Base-by-base conservation (phyloP, 2,329 filamentous ascomycete species). In the Fusarium pilosicola region DNA sequence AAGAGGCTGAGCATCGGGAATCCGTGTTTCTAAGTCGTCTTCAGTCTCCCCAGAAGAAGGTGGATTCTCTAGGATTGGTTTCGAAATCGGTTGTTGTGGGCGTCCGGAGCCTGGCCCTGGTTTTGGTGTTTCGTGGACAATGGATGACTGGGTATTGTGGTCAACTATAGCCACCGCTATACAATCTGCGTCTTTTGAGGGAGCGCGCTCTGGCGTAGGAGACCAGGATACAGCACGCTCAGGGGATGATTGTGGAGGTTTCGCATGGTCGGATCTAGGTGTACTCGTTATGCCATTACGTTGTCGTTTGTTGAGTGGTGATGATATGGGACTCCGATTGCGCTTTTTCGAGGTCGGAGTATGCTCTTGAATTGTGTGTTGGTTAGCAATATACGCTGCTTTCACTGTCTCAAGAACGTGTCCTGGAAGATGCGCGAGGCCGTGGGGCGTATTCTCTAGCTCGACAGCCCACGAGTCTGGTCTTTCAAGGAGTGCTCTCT, bases 391-490 rank as follows among this genome's bases (percentile, higher is more conserved):
- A 55, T 80, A 77, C 4, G 76, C 71, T 54, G 76, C 70, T 54
- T 74, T 80, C 12, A 82, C 61, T 5, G 76, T 77, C 42, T 84
- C 70, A 24, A 85, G 60, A 15, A 85, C 80, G 44, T 81, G 75
- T 6, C 68, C 63, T 2, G 85, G 85, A 17, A 86, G 71, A 51
- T 83, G 81, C 46, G 73, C 70, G 7, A 75, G 38, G 5, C 77
- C 79, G 15, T 78, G 75, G 24, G 74, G 70, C 14, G 65, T 68
- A 20, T 74, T 73, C 48, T 73, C 77, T 11, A 78, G 55, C 42
- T 77, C 72, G 7, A 78, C 71, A 7, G 79, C 79, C 85, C 85
- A 86, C 4, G 84, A 79, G 58, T 80, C 77, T 7, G 77, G 56
- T 1, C 73, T 63, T 5, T 82, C 79, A 3, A 87, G 76, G 5